Percentiles rank a stretch among this genome's conserved stretches.
These are phyloP conservation scores for Fraxinus sp. DNA, from an alignment of 305 asterid genomes.

Conservation along the genomic window DNA sequence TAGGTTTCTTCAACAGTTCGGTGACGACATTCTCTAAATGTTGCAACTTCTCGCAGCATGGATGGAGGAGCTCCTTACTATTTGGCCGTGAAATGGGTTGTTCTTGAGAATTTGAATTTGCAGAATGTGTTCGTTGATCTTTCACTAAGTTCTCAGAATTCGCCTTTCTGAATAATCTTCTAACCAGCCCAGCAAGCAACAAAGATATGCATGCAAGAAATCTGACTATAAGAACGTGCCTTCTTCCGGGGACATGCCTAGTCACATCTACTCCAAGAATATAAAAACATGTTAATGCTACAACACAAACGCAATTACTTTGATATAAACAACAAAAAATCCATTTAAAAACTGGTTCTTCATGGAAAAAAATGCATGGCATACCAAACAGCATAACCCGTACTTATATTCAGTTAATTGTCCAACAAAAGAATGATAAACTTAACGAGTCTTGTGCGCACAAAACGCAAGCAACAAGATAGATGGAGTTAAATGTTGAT, in stretches of 20 bases:
- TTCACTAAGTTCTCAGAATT: slow-evolving; percentile 28
- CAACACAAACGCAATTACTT: slow-evolving; percentile 6
- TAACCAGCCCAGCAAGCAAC: slow-evolving; percentile 38
- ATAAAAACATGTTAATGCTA: slow-evolving; percentile 1
- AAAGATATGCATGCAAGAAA: slow-evolving; percentile 52
- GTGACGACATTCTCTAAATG: slow-evolving; percentile 68
- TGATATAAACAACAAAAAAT: not conserved
- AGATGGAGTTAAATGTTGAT: not conserved
- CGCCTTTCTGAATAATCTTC: slow-evolving; percentile 38
- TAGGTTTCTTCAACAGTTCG: slow-evolving; percentile 71
- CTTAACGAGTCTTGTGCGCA: slow-evolving; percentile 2
- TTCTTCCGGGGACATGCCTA: slow-evolving; percentile 32
- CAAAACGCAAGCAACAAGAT: not conserved
- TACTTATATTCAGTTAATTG: not conserved
- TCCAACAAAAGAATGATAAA: not conserved
- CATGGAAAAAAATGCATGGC: slow-evolving; percentile 3
- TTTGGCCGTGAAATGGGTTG: slow-evolving; percentile 29
- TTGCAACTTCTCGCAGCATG: slow-evolving; percentile 84
- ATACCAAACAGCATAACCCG: not conserved
- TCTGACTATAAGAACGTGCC: slow-evolving; percentile 39
- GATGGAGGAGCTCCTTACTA: slow-evolving; percentile 54
- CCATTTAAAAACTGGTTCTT: not conserved
- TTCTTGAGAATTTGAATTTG: slow-evolving; percentile 37
- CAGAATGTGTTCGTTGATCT: slow-evolving; percentile 26
- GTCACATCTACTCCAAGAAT: slow-evolving; percentile 40